A percentile compares a stretch with the other conserved stretches of the same genome.
phyloP scores from a whole-genome alignment of 2,329 filamentous ascomycete genomes.

The Aspergillus ibericus region DNA sequence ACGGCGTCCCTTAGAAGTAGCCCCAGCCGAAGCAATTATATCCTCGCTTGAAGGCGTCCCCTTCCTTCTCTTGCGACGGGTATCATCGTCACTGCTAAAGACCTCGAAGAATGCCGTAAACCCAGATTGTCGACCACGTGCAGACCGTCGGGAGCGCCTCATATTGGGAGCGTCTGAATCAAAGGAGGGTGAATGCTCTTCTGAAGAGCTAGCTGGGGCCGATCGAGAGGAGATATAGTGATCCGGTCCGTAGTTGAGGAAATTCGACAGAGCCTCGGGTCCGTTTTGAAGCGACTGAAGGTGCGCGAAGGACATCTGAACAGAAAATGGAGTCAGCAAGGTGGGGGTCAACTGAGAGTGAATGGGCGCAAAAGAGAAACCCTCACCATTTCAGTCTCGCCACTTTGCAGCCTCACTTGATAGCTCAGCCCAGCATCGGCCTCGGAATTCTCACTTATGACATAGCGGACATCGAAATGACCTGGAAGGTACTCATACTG shows the following conservation, averaged over 20 bases:
- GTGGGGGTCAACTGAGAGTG: not conserved
- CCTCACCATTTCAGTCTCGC: slow-evolving; percentile 38
- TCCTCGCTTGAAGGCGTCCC: slow-evolving; percentile 25
- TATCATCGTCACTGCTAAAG: slow-evolving; percentile 22
- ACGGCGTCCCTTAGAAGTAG: slow-evolving; percentile 15
- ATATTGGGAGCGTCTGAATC: not conserved
- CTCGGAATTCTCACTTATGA: slow-evolving; percentile 31
- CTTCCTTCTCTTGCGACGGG: not conserved
- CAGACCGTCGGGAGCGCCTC: slow-evolving; percentile 13
- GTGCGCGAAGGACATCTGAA: slow-evolving; percentile 28
- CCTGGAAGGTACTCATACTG: slow-evolving; percentile 43
- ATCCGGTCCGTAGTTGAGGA: slow-evolving; percentile 15
- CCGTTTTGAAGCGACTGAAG: slow-evolving; percentile 34
- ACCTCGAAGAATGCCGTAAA: slow-evolving; percentile 22
- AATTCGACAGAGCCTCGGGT: slow-evolving; percentile 24
- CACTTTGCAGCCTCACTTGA: slow-evolving; percentile 36
- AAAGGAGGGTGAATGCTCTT: slow-evolving; percentile 14
- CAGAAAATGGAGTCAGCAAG: slow-evolving; percentile 5
- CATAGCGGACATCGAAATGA: slow-evolving; percentile 34
- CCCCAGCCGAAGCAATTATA: slow-evolving; percentile 15
- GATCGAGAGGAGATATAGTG: slow-evolving; percentile 7
- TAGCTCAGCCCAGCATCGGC: slow-evolving; percentile 26
- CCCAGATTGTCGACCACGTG: slow-evolving; percentile 10
- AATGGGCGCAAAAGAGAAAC: not conserved
- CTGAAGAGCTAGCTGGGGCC: slow-evolving; percentile 2